These are phyloP conservation scores for Fusarium paranaense DNA, from an alignment of 2,329 filamentous ascomycete species.

Conservation along the genomic window DNA sequence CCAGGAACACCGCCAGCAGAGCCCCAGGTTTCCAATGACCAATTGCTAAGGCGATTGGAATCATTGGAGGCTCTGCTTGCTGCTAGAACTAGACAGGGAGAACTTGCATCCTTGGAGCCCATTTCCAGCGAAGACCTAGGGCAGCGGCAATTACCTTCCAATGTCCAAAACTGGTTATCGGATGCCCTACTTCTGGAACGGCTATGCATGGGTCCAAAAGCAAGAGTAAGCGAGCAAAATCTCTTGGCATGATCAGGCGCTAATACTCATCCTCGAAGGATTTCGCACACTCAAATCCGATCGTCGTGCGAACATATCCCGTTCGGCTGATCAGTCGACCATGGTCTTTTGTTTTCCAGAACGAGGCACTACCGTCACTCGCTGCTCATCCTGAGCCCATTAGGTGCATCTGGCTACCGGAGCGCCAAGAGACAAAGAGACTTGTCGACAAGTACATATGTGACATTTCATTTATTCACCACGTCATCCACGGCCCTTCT, in stretches of 20 bases:
- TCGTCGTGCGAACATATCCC: not conserved
- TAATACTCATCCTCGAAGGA: not conserved
- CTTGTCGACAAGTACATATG: constrained; percentile 42
- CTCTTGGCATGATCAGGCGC: not conserved
- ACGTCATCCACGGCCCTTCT: constrained; percentile 41
- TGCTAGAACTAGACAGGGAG: not conserved
- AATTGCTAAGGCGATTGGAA: not conserved
- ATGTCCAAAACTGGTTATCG: not conserved
- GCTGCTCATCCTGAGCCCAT: not conserved
- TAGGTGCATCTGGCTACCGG: constrained; percentile 42
- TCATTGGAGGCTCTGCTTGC: not conserved
- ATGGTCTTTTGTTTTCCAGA: not conserved
- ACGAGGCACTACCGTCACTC: not conserved
- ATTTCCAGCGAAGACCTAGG: not conserved
- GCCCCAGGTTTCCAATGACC: not conserved
- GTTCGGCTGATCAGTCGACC: not conserved
- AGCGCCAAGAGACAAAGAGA: constrained; percentile 40
- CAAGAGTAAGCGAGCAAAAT: not conserved
- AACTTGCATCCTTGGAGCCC: not conserved
- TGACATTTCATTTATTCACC: constrained; percentile 43
- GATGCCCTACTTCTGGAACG: not conserved
- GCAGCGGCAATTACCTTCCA: not conserved
- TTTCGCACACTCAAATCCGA: not conserved
- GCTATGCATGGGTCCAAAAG: not conserved
- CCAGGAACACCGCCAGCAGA: not conserved